Evolutionary conservation across 2,329 filamentous ascomycete genomes (phyloP).

Genomic region (Harringtonia lauricola): DNA sequence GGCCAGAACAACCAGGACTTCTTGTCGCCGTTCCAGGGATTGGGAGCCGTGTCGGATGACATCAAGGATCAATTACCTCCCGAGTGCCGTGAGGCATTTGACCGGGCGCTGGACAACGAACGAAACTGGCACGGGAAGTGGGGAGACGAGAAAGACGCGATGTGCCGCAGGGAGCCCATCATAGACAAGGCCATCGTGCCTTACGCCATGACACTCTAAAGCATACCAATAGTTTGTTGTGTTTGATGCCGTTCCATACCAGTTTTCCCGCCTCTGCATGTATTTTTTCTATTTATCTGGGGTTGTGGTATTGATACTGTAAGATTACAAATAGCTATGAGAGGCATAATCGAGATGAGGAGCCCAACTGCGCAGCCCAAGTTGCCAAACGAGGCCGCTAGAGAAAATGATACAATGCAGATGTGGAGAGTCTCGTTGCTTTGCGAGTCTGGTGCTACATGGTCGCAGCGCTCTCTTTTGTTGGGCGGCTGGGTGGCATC

Average conservation of each 20-base stretch:
- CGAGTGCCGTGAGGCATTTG: slow-evolving; percentile 63
- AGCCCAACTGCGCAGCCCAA: no score
- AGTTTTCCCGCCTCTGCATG: no score
- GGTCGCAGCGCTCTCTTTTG: no score
- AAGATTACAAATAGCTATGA: no score
- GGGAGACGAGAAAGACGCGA: slow-evolving; percentile 54
- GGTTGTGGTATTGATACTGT: not conserved
- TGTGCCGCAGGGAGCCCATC: slow-evolving; percentile 37
- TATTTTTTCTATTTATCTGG: not conserved
- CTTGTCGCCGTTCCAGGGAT: slow-evolving; percentile 44
- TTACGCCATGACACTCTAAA: slow-evolving; percentile 31
- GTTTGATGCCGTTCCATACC: not conserved
- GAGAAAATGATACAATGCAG: no score
- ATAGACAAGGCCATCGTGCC: slow-evolving; percentile 57
- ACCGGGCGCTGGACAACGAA: slow-evolving; percentile 55
- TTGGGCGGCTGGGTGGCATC: no score
- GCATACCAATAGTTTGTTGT: not conserved
- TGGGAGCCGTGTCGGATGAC: slow-evolving; percentile 54
- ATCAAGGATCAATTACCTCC: slow-evolving; percentile 54
- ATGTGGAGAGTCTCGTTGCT: no score
- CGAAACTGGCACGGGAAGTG: slow-evolving; percentile 63
- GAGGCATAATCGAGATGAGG: no score
- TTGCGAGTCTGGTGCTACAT: no score
- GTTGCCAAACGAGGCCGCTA: no score
- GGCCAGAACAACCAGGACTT: slow-evolving; percentile 27